Evolutionary conservation across 352 stramenopile species (phyloP).

Genomic region (Nothophytophthora sp.): DNA sequence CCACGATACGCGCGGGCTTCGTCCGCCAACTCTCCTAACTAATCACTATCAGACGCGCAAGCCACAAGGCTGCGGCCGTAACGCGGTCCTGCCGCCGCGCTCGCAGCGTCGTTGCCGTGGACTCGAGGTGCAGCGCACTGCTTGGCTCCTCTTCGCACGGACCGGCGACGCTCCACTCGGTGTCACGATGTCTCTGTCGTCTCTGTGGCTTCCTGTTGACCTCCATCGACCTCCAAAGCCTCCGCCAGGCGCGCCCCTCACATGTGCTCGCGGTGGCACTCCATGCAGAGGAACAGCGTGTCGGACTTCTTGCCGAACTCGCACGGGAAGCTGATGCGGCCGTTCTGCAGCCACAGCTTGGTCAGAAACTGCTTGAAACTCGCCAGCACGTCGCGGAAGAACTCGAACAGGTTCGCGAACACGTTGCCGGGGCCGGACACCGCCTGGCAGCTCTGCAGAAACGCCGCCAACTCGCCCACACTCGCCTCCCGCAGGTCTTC

Average conservation of each 20-base stretch:
- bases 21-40: too few relatives aligned
- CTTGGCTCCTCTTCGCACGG: conserved; percentile 3
- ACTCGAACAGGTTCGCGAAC: conserved; percentile 55
- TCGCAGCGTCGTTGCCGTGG: conserved; percentile 6
- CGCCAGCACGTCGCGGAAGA: conserved; percentile 60
- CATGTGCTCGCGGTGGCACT: conserved; percentile 80
- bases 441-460: conserved; percentile 38
- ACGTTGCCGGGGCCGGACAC: conserved; percentile 44
- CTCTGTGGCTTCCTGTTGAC: not conserved
- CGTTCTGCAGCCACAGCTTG: conserved; percentile 49
- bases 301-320: conserved; percentile 83
- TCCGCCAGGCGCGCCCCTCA: conserved; percentile 12
- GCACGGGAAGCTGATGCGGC: conserved; percentile 69
- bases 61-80: too few relatives aligned
- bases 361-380: conserved; percentile 77
- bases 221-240: too few relatives aligned
- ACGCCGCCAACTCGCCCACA: conserved; percentile 59
- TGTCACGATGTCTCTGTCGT: too few relatives aligned
- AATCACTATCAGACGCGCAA: too few relatives aligned
- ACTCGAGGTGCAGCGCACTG: conserved; percentile 22
- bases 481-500: conserved; percentile 73
- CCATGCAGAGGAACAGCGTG: conserved; percentile 80
- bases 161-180: too few relatives aligned
- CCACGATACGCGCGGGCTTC: too few relatives aligned
- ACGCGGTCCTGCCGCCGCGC: too few relatives aligned